Base-by-base conservation (phyloP, 2,329 filamentous ascomycete species). In the Trichoderma semiorbis region DNA sequence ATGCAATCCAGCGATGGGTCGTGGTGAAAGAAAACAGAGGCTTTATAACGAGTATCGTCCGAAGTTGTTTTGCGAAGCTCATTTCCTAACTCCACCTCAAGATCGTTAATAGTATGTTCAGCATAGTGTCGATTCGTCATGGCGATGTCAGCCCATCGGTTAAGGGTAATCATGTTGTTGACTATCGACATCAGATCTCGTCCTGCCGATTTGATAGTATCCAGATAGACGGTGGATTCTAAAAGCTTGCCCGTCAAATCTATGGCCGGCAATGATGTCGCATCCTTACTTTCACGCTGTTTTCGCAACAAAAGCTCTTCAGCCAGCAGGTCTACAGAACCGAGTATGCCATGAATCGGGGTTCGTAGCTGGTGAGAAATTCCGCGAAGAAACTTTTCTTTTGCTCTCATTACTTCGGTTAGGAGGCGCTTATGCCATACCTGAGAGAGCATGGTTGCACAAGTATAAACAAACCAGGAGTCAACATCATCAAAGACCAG, bases 281-380 rank as follows among this genome's bases (percentile, higher is more conserved):
- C 18, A 21, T 47, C n/a, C 2, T 47, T n/a, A 21, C 8, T 47
- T 47, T 21, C 43, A 21, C 43, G 43, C 43, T n/a, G 43, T 11
- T 47, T 47, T 21, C 8, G 43, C 16, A 47, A 21, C 8, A 47
- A 3, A n/a, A 47, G 43, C 43, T 47, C 43, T 11, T 47, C 43
- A 18, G 43, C 43, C n/a, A 47, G 43, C 4, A 47, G 18, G 8
- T 47, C 43, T 47, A 47, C 43, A 47, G 43, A 47, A 18, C 62
- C 62, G 39, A 64, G 62, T 4, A 64, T 64, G 6, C 39, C 62
- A 24, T 64, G 39, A 7, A 50, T 64, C 12, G 39, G 62, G 26
- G 62, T 64, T 64, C 62, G 39, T 16, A 64, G 62, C 39, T 64
- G 39, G 39, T 64, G 62, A 64, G 62, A 64, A 50, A 64, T 28